These are phyloP conservation scores for Plasmodium sp. DNA, from an alignment of 169 alveolate genomes.

Conservation along the genomic window DNA sequence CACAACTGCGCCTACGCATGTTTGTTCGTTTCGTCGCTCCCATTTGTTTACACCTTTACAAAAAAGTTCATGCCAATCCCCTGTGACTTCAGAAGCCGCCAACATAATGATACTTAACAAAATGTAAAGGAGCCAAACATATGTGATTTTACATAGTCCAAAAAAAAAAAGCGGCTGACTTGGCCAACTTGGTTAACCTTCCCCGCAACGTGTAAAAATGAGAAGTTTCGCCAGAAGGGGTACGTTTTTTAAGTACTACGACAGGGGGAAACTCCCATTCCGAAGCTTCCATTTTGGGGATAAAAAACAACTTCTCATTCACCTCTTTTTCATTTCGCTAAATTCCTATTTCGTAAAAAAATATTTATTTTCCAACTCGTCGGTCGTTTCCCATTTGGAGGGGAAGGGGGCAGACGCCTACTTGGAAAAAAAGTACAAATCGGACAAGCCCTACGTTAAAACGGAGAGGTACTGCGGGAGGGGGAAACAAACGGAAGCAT, in stretches of 20 bases:
- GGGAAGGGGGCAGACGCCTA: conserved; percentile 33
- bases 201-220: neutral
- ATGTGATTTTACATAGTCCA: neutral
- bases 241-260: neutral
- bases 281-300: neutral
- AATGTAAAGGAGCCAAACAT: neutral
- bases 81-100: neutral
- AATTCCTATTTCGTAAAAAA: conserved; percentile 33
- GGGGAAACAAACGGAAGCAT: neutral
- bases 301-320: conserved; percentile 7
- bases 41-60: conserved; percentile 1
- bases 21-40: neutral
- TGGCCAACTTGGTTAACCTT: neutral
- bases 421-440: conserved; percentile 47
- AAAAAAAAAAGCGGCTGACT: neutral
- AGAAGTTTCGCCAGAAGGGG: neutral
- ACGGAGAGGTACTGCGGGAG: conserved; percentile 39
- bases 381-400: conserved; percentile 11
- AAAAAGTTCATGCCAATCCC: neutral
- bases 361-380: conserved; percentile 22
- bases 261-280: neutral
- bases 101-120: neutral
- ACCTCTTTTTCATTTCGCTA: conserved; percentile 26
- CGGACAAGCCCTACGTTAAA: conserved; percentile 34
- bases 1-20: neutral